phyloP scores from a whole-genome alignment of 2,329 filamentous ascomycete genomes.

The Stachybotrys chlorohalonatus region DNA sequence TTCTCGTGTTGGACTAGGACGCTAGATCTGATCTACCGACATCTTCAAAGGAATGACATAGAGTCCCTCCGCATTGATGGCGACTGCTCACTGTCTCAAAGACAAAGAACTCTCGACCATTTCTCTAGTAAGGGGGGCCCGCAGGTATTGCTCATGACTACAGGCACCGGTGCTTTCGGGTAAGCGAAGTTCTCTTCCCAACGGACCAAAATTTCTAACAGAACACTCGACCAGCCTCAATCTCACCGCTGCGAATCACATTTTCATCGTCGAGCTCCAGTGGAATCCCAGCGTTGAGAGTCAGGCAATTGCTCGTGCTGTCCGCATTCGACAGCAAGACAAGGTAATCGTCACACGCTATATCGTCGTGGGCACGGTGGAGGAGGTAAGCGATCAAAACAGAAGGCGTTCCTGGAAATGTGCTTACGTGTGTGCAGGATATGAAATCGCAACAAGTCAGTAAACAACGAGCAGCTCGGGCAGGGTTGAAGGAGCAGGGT shows the following conservation, averaged over 20 bases:
- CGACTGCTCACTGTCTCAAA: conserved; percentile 20
- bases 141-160: conserved; percentile 41
- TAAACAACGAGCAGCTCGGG: background rate
- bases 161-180: conserved; percentile 42
- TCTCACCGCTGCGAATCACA: conserved; percentile 34
- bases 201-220: background rate
- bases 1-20: conserved; percentile 38
- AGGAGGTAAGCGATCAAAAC: conserved; percentile 24
- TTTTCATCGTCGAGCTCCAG: conserved; percentile 44
- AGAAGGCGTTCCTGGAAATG: background rate
- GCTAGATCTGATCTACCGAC: conserved; percentile 23
- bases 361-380: conserved; percentile 30
- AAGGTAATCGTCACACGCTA: conserved; percentile 36
- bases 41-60: conserved; percentile 17
- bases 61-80: conserved; percentile 34
- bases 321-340: conserved; percentile 34
- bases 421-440: conserved; percentile 1
- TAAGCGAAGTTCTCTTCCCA: conserved; percentile 9
- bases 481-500: background rate
- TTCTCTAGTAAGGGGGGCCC: conserved; percentile 20
- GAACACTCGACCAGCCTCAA: conserved; percentile 26
- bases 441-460: conserved; percentile 4
- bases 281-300: conserved; percentile 46
- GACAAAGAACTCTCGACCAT: conserved; percentile 26
- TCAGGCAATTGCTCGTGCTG: conserved; percentile 39